A percentile compares a stretch with the other conserved stretches of the same genome.
phyloP scores from a whole-genome alignment of 352 stramenopile species.

The Globisporangium parvum region DNA sequence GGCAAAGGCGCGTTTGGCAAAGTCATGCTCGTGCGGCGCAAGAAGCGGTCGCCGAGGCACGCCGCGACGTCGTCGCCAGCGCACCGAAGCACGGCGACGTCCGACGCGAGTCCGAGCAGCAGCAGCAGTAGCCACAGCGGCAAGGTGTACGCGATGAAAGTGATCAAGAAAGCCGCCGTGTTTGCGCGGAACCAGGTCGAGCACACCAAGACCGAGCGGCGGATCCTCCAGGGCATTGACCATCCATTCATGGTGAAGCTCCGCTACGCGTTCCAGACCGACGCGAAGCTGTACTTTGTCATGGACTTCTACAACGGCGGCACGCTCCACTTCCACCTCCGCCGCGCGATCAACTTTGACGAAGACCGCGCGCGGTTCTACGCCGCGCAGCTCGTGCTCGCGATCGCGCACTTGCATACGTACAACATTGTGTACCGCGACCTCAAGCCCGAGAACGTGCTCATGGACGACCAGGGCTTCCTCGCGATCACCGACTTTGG shows the following conservation, averaged over 20 bases:
- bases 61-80: conserved; percentile 3
- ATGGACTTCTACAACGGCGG: conserved; percentile 89
- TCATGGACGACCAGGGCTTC: conserved; percentile 80
- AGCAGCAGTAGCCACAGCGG: conserved; percentile 5
- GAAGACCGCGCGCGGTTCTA: conserved; percentile 71
- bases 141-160: conserved; percentile 89
- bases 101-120: conserved; percentile 6
- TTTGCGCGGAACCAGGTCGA: conserved; percentile 88
- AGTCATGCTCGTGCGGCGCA: conserved; percentile 80
- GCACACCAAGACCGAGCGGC: conserved; percentile 89
- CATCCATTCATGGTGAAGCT: conserved; percentile 85
- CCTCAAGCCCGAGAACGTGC: conserved; percentile 83
- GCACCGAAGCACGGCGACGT: not conserved
- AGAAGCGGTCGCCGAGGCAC: conserved; percentile 23
- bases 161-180: conserved; percentile 87
- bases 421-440: conserved; percentile 86
- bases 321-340: conserved; percentile 79
- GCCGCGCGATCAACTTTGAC: conserved; percentile 61
- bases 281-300: conserved; percentile 83
- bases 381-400: conserved; percentile 74
- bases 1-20: conserved; percentile 96
- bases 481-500: conserved; percentile 88
- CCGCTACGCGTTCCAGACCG: conserved; percentile 83
- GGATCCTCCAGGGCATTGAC: conserved; percentile 81
- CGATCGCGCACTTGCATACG: conserved; percentile 77